Evolutionary conservation across 2,329 filamentous ascomycete species (phyloP).

Genomic region (Grosmannia serpens): DNA sequence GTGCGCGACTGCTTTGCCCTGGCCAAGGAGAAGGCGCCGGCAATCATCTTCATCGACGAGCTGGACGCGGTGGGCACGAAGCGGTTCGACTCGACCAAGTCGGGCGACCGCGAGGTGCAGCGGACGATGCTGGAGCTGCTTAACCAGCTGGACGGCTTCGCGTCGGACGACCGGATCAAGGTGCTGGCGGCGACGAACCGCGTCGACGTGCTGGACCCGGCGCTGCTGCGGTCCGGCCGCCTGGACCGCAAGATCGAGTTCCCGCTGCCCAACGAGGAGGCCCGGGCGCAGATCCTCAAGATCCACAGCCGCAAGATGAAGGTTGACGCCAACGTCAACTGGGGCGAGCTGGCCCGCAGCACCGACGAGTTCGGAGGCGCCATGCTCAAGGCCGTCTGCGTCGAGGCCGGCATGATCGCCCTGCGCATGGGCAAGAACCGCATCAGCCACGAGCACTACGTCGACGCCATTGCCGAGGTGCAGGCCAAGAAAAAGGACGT

Average conservation of each 20-base stretch:
- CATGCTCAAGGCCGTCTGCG: slow-evolving; percentile 95
- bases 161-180: slow-evolving; percentile 93
- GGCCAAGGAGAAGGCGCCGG: slow-evolving; percentile 96
- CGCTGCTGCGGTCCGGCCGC: slow-evolving; percentile 80
- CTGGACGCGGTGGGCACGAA: slow-evolving; percentile 97
- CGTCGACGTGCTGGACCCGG: slow-evolving; percentile 86
- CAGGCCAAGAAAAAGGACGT: slow-evolving; percentile 91
- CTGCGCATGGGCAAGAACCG: slow-evolving; percentile 88
- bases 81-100: slow-evolving; percentile 97
- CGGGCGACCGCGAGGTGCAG: slow-evolving; percentile 93
- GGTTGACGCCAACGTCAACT: slow-evolving; percentile 86
- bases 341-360: slow-evolving; percentile 84
- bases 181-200: slow-evolving; percentile 91
- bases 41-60: slow-evolving; percentile 99
- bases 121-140: slow-evolving; percentile 97
- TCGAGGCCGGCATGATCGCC: slow-evolving; percentile 98
- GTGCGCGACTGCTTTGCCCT: slow-evolving; percentile 96
- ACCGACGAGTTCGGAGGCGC: slow-evolving; percentile 98
- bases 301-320: slow-evolving; percentile 99
- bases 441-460: slow-evolving; percentile 96
- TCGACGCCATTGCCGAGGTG: slow-evolving; percentile 95
- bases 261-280: slow-evolving; percentile 94
- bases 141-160: slow-evolving; percentile 97
- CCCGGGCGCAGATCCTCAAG: slow-evolving; percentile 88
- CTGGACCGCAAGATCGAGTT: slow-evolving; percentile 98